These are phyloP conservation scores for Penicillium odoratum DNA, from an alignment of 495 filamentous ascomycete species.

Conservation along the genomic window DNA sequence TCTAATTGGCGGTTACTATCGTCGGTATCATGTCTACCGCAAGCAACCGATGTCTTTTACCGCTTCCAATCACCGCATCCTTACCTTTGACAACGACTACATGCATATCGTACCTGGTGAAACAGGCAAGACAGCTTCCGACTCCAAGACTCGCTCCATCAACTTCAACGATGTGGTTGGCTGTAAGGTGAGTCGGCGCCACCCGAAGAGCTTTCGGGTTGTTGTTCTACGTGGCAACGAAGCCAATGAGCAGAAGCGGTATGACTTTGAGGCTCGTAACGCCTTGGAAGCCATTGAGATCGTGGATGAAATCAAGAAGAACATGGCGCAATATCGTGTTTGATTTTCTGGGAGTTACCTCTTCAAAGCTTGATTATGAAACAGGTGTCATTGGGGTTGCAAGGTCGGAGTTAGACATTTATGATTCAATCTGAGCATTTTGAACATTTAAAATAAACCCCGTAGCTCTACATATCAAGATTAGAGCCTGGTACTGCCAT, in stretches of 20 bases:
- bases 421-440: conserved; percentile 1
- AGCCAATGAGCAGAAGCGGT: conserved; percentile 77
- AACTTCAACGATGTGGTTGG: conserved; percentile 92
- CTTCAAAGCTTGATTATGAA: neutral
- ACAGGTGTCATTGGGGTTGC: neutral
- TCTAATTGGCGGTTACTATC: conserved; percentile 68
- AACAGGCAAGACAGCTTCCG: conserved; percentile 52
- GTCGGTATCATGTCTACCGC: conserved; percentile 87
- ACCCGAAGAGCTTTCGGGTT: conserved; percentile 90
- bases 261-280: conserved; percentile 91
- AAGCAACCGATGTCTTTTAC: conserved; percentile 95
- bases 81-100: conserved; percentile 93
- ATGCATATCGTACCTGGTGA: conserved; percentile 89
- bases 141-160: conserved; percentile 80
- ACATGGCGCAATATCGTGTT: conserved; percentile 54
- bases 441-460: neutral
- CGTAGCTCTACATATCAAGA: neutral
- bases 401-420: neutral
- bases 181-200: conserved; percentile 86
- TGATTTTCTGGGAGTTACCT: conserved; percentile 18
- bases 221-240: conserved; percentile 74
- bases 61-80: conserved; percentile 74
- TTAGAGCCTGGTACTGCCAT: neutral
- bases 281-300: conserved; percentile 82
- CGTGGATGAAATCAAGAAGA: conserved; percentile 77